Percentiles rank a stretch among this genome's conserved stretches.
phyloP scores from a whole-genome alignment of 108 stramenopile genomes.

The Thalassiosira profunda region DNA sequence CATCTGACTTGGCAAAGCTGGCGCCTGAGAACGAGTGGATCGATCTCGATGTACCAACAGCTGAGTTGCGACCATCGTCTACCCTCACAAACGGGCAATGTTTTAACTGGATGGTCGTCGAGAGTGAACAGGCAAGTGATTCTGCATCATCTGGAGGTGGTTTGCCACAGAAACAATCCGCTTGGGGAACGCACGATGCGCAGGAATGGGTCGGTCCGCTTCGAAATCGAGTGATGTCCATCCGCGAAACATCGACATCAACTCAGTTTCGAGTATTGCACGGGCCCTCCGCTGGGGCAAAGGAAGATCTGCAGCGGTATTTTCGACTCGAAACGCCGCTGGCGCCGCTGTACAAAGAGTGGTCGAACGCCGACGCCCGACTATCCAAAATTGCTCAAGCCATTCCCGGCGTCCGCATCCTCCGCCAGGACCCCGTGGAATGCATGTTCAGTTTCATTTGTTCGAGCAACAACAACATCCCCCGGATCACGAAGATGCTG shows the following conservation, averaged over 20 bases:
- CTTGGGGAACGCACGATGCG: constrained; percentile 89
- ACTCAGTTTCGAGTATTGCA: constrained; percentile 76
- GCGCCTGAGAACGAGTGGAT: constrained; percentile 56
- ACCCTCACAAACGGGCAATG: constrained; percentile 89
- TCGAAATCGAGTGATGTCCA: constrained; percentile 57
- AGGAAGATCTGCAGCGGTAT: constrained; percentile 61
- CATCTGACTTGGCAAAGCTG: constrained; percentile 40
- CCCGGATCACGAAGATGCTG: constrained; percentile 95
- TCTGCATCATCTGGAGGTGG: constrained; percentile 6
- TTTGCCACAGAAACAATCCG: constrained; percentile 52
- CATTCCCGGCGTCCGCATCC: constrained; percentile 89
- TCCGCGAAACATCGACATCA: constrained; percentile 78
- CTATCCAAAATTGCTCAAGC: constrained; percentile 64
- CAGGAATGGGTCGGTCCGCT: constrained; percentile 87
- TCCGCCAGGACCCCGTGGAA: constrained; percentile 96
- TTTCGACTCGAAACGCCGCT: constrained; percentile 78
- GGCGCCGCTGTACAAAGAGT: constrained; percentile 68
- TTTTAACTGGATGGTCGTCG: constrained; percentile 84
- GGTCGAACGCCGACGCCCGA: constrained; percentile 69
- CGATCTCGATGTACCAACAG: constrained; percentile 73
- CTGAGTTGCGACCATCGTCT: constrained; percentile 80
- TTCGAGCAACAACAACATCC: constrained; percentile 99
- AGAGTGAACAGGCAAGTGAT: constrained; percentile 12
- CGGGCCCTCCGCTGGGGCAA: constrained; percentile 32
- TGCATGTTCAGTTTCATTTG: constrained; percentile 98